phyloP scores from a whole-genome alignment of 139 green algal species.

The Pleodorina starrii region DNA sequence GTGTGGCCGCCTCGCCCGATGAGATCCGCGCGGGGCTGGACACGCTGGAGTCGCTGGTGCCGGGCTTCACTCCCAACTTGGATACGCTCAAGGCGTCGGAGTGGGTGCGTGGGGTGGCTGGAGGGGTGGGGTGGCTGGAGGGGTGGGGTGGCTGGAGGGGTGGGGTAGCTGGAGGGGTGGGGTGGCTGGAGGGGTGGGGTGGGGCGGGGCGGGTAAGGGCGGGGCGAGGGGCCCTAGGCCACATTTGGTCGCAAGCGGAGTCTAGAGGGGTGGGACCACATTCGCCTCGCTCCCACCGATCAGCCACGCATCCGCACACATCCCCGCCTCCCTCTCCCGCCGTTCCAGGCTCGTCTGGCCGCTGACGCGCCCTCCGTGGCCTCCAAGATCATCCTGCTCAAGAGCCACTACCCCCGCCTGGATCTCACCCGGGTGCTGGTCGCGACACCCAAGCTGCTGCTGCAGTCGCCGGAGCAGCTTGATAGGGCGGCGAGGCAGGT shows the following conservation, averaged over 20 bases:
- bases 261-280: too few relatives aligned
- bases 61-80: slow-evolving; percentile 37
- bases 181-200: too few relatives aligned
- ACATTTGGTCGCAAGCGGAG: too few relatives aligned
- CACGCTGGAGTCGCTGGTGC: slow-evolving; percentile 33
- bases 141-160: too few relatives aligned
- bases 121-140: too few relatives aligned
- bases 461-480: slow-evolving; percentile 39
- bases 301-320: too few relatives aligned
- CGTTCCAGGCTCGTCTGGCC: slow-evolving; percentile 2
- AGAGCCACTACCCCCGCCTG: slow-evolving; percentile 39
- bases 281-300: too few relatives aligned
- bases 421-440: slow-evolving; percentile 25
- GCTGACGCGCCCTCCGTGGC: slow-evolving; percentile 13
- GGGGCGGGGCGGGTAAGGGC: too few relatives aligned
- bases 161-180: too few relatives aligned
- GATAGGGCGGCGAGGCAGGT: slow-evolving; percentile 14
- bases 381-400: slow-evolving; percentile 47
- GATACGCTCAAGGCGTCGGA: slow-evolving; percentile 23
- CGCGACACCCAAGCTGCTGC: slow-evolving; percentile 14
- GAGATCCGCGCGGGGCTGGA: neutral
- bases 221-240: too few relatives aligned
- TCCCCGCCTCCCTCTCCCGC: too few relatives aligned
- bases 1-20: neutral
- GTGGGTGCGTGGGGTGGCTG: slow-evolving; percentile 37